Evolutionary conservation across 495 filamentous ascomycete genomes (phyloP).

Genomic region (Hamigera avellanea): DNA sequence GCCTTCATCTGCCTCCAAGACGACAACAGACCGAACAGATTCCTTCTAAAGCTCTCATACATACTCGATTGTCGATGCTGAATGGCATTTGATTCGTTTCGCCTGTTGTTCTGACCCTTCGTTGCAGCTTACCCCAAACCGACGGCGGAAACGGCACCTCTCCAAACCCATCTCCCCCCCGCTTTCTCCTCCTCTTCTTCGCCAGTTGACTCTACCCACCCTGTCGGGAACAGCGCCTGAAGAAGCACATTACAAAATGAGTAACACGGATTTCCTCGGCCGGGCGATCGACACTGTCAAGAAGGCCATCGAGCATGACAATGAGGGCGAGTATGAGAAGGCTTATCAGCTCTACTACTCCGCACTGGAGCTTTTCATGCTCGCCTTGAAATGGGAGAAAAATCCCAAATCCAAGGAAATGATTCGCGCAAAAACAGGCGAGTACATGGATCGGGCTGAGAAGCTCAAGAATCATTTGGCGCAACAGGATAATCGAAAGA

Average conservation of each 20-base stretch:
- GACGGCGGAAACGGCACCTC: slow-evolving; percentile 1
- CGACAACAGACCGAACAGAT: too few species aligned
- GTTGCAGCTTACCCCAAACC: too few species aligned
- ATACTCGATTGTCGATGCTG: too few species aligned
- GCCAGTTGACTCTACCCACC: slow-evolving; percentile 8
- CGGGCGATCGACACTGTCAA: slow-evolving; percentile 92
- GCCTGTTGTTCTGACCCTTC: too few species aligned
- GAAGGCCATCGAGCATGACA: slow-evolving; percentile 94
- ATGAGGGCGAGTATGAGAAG: slow-evolving; percentile 88
- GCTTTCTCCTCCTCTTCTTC: slow-evolving; percentile 14
- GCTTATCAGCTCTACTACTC: slow-evolving; percentile 93
- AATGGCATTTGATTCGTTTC: too few species aligned
- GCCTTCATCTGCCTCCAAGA: too few species aligned
- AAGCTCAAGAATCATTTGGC: slow-evolving; percentile 87
- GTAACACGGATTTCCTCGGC: slow-evolving; percentile 92
- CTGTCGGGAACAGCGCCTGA: not conserved
- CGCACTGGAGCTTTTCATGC: slow-evolving; percentile 89
- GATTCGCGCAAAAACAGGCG: slow-evolving; percentile 81
- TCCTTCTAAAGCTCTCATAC: too few species aligned
- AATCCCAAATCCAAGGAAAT: slow-evolving; percentile 92
- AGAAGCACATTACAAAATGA: slow-evolving; percentile 48
- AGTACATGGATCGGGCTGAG: slow-evolving; percentile 98
- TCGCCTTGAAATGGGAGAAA: slow-evolving; percentile 97
- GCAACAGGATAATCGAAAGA: slow-evolving; percentile 62
- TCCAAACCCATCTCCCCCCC: slow-evolving; percentile 10